These are phyloP conservation scores for Chalciporus pseudorubinellus DNA, from an alignment of 768 basidiomycete genomes.

Conservation along the genomic window DNA sequence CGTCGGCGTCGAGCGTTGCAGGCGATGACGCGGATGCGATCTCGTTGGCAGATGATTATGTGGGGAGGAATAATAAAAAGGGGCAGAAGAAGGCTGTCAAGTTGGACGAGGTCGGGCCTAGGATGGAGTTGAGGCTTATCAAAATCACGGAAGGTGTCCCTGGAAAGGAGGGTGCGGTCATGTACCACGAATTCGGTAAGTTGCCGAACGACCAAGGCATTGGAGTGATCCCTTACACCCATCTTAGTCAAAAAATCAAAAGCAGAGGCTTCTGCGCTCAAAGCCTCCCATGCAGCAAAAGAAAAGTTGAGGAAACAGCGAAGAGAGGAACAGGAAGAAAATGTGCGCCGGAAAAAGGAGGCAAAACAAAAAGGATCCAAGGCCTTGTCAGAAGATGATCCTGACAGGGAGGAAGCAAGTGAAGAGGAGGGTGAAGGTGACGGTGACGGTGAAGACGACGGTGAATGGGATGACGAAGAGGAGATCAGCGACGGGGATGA, in stretches of 20 bases:
- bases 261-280: slow-evolving; percentile 63
- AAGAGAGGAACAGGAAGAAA: slow-evolving; percentile 86
- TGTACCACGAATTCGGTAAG: slow-evolving; percentile 93
- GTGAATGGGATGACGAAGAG: slow-evolving; percentile 58
- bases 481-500: slow-evolving; percentile 59
- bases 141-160: slow-evolving; percentile 95
- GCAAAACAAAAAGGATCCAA: slow-evolving; percentile 26
- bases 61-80: slow-evolving; percentile 90
- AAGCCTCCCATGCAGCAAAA: slow-evolving; percentile 74
- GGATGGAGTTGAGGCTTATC: slow-evolving; percentile 89
- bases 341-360: slow-evolving; percentile 81
- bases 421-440: slow-evolving; percentile 39
- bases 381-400: slow-evolving; percentile 29
- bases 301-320: slow-evolving; percentile 73
- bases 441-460: slow-evolving; percentile 33
- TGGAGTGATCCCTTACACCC: slow-evolving; percentile 3
- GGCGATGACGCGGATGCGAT: slow-evolving; percentile 82
- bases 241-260: slow-evolving; percentile 84
- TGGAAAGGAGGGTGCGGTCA: slow-evolving; percentile 88
- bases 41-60: slow-evolving; percentile 87
- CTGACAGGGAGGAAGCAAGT: slow-evolving; percentile 42
- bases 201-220: slow-evolving; percentile 7
- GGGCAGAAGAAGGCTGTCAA: slow-evolving; percentile 89
- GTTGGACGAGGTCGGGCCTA: slow-evolving; percentile 91
- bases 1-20: slow-evolving; percentile 78